A percentile compares a stretch with the other conserved stretches of the same genome.
Conservation (phyloP, 2,329 filamentous ascomycete genomes). For the Fusarium sp. region DNA sequence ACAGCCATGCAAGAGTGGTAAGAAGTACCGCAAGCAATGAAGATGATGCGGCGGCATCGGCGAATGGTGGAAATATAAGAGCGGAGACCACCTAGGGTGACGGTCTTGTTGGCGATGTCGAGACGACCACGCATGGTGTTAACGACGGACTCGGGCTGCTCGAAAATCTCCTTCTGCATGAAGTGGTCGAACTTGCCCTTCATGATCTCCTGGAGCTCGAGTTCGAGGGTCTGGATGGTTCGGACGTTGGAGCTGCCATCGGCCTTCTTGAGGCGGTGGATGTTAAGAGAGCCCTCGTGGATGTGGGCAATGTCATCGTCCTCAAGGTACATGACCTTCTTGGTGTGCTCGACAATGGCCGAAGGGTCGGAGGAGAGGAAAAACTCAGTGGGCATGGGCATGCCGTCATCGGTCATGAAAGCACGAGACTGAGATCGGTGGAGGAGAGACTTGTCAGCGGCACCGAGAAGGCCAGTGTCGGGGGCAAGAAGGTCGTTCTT, state of each 20-base stretch:
- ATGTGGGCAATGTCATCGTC: conserved; percentile 99
- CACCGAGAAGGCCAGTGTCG: conserved; percentile 75
- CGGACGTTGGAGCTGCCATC: conserved; percentile 97
- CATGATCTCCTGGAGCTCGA: conserved; percentile 99
- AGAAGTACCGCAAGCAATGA: conserved; percentile 98
- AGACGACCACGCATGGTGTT: conserved; percentile 99
- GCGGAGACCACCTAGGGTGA: conserved; percentile 94
- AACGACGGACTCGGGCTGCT: conserved; percentile 98
- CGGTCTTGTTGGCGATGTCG: conserved; percentile 91
- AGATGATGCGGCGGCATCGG: conserved; percentile 96
- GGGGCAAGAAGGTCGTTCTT: conserved; percentile 81
- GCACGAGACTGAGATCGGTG: conserved; percentile 98
- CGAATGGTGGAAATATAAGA: conserved; percentile 98
- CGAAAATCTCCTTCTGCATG: conserved; percentile 99
- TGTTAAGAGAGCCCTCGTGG: conserved; percentile 98
- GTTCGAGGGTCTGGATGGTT: conserved; percentile 97
- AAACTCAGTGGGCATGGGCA: conserved; percentile 98
- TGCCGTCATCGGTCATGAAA: conserved; percentile 98
- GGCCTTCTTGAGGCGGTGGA: conserved; percentile 96
- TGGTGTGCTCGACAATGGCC: conserved; percentile 99
- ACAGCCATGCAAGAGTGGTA: conserved; percentile 99
- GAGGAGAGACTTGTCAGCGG: conserved; percentile 96
- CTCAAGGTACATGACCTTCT: conserved; percentile 99
- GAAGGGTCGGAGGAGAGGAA: conserved; percentile 99
- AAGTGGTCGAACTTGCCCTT: conserved; percentile 99